Evolutionary conservation across 305 asterid genomes (phyloP), one percentile per base, ranked within the genome.

Genomic region (Rubia peregrina): DNA sequence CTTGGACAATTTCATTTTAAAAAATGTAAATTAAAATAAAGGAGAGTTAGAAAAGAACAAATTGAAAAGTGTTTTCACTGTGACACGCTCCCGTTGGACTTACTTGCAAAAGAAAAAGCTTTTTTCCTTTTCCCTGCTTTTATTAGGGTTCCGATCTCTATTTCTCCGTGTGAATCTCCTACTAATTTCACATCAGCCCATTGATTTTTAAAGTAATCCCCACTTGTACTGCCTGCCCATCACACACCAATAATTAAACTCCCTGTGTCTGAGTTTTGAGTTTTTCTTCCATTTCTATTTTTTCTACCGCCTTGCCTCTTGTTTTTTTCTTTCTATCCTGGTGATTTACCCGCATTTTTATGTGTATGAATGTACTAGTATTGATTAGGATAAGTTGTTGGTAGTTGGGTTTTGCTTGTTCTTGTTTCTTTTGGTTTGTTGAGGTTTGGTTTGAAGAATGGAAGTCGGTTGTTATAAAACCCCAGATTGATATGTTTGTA

Each of bases 381-480:
- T 76, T 75, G 53, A 55, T 75, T 72, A 75, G 24, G 38, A 49
- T 43, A 44, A 76, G 71, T 73, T 40, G 46, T 69, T 71, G 74
- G 60, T 71, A 17, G 80, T 75, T 73, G 53, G 73, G 53, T 46
- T 80, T 60, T 49, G 46, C 26, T 61, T 77, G 22, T 26, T 74
- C 59, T 41, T 64, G 40, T 46, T 10, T 21, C n/a, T 36, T 73
- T 67, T 59, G 72, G 59, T 70, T 80, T 78, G 73, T 71, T 62
- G 75, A 68, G 61, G 70, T 65, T 76, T 75, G 79, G 73, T 77
- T 59, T 71, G 42, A 53, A 69, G 71, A 65, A 79, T 82, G 90
- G 80, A 75, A 79, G 73, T 86, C 73, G 71, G 67, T 55, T 79
- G 76, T 61, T 82, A 71, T 71, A 61, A 67, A 71, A 73, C 70